A percentile compares a stretch with the other conserved stretches of the same genome.
Conservation (phyloP, 371 early-diverging fungal genomes). For the Haplosporangium sp. region DNA sequence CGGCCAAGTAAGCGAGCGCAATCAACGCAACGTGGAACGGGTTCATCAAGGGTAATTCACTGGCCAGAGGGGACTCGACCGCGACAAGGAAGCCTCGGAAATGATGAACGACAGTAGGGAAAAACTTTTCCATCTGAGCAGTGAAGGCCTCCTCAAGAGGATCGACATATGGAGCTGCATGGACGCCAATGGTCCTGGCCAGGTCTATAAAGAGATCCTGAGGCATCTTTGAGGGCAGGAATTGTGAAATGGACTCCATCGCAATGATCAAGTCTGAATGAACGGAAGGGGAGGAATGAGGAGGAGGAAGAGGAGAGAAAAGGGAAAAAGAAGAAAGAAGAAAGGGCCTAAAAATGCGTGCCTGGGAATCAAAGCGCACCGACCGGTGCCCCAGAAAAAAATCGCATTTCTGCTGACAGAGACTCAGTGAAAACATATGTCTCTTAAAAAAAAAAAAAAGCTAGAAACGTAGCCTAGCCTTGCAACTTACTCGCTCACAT, state of each 20-base stretch:
- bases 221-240: conserved; percentile 34
- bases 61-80: conserved; percentile 56
- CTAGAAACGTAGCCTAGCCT: not conserved
- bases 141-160: conserved; percentile 44
- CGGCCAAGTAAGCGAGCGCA: conserved; percentile 56
- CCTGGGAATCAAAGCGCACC: not conserved
- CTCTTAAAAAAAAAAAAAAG: not conserved
- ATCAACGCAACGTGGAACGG: conserved; percentile 66
- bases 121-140: conserved; percentile 31
- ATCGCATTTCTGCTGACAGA: conserved; percentile 11
- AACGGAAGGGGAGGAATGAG: conserved; percentile 10
- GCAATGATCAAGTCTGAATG: conserved; percentile 1
- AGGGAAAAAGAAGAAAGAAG: not conserved
- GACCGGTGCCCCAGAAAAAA: not conserved
- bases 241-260: conserved; percentile 40
- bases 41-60: conserved; percentile 69
- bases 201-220: conserved; percentile 54
- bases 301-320: not conserved
- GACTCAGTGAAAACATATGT: not conserved
- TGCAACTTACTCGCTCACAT: not conserved
- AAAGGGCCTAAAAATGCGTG: not conserved
- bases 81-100: conserved; percentile 38
- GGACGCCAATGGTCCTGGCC: conserved; percentile 41
- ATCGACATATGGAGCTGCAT: conserved; percentile 49
- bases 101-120: conserved; percentile 37